Conservation (phyloP, 2,329 filamentous ascomycete species). For the Alternaria sp. region DNA sequence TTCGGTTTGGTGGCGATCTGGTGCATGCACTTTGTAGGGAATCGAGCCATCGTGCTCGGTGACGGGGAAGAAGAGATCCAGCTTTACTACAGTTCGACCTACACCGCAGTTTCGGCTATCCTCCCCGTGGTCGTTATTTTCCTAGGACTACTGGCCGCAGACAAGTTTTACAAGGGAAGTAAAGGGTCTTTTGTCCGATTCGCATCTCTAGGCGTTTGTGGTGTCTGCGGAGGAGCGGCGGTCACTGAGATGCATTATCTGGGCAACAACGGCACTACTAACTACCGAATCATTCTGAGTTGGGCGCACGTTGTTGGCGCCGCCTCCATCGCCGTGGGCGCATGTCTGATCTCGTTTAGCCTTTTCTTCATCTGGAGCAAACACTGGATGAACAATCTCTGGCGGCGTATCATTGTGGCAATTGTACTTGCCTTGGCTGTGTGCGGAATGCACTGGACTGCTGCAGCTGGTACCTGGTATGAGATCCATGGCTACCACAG, state of each 20-base stretch:
- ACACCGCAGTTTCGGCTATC: slow-evolving; percentile 81
- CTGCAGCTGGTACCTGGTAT: slow-evolving; percentile 75
- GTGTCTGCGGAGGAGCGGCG: slow-evolving; percentile 74
- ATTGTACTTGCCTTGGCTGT: slow-evolving; percentile 76
- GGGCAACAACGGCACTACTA: slow-evolving; percentile 82
- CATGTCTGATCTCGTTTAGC: slow-evolving; percentile 73
- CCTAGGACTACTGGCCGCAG: slow-evolving; percentile 75
- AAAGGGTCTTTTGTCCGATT: slow-evolving; percentile 37
- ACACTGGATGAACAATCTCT: slow-evolving; percentile 80
- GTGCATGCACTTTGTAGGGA: slow-evolving; percentile 81
- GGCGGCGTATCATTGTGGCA: slow-evolving; percentile 74
- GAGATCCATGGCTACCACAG: slow-evolving; percentile 60
- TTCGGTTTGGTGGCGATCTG: slow-evolving; percentile 62
- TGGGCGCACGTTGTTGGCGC: slow-evolving; percentile 71
- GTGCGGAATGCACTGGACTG: slow-evolving; percentile 89
- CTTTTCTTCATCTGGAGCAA: slow-evolving; percentile 82
- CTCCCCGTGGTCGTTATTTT: slow-evolving; percentile 79
- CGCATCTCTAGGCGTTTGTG: slow-evolving; percentile 62
- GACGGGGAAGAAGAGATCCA: slow-evolving; percentile 68
- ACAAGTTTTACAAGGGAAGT: slow-evolving; percentile 47
- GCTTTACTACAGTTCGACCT: slow-evolving; percentile 75
- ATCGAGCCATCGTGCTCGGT: slow-evolving; percentile 77
- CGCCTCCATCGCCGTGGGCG: slow-evolving; percentile 74
- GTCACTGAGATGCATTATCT: slow-evolving; percentile 90
- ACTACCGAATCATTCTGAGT: slow-evolving; percentile 74